A percentile compares a stretch with the other conserved stretches of the same genome.
These are phyloP conservation scores for Candida dubliniensis DNA, from an alignment of 1,139 yeast species.

Conservation along the genomic window DNA sequence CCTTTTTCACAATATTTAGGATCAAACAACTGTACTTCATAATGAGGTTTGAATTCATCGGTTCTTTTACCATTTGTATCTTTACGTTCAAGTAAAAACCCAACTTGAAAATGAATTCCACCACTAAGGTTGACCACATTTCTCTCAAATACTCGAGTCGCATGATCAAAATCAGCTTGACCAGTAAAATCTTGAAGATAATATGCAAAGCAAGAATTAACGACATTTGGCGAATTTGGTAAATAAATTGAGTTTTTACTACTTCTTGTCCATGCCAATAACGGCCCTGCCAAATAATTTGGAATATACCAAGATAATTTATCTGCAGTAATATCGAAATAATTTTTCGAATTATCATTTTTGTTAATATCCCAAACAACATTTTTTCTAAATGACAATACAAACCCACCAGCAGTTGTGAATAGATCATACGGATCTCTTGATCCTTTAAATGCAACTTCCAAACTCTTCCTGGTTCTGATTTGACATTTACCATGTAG, in stretches of 20 bases:
- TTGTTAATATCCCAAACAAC: constrained; percentile 44
- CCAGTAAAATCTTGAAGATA: constrained; percentile 34
- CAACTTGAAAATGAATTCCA: constrained; percentile 57
- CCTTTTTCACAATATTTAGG: constrained; percentile 56
- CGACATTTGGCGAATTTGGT: constrained; percentile 43
- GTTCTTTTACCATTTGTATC: constrained; percentile 42
- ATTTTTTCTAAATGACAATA: constrained; percentile 37
- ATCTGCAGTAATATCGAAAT: constrained; percentile 39
- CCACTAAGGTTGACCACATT: constrained; percentile 59
- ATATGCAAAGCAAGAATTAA: constrained; percentile 53
- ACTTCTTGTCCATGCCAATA: constrained; percentile 62
- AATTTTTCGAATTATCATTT: constrained; percentile 38
- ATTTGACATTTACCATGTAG: constrained; percentile 49
- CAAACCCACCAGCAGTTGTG: constrained; percentile 41
- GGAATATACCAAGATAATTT: constrained; percentile 53
- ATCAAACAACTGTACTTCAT: constrained; percentile 59
- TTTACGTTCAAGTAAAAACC: constrained; percentile 57
- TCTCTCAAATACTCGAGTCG: constrained; percentile 42
- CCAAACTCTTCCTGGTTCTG: constrained; percentile 41
- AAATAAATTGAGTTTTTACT: constrained; percentile 43
- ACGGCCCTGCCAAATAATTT: constrained; percentile 58
- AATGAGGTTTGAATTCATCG: constrained; percentile 65
- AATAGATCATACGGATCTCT: constrained; percentile 47
- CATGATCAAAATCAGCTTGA: constrained; percentile 13
- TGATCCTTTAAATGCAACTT: constrained; percentile 53